A percentile compares a stretch with the other conserved stretches of the same genome.
phyloP scores from a whole-genome alignment of 805 yeast species.

The Starmerella powellii region DNA sequence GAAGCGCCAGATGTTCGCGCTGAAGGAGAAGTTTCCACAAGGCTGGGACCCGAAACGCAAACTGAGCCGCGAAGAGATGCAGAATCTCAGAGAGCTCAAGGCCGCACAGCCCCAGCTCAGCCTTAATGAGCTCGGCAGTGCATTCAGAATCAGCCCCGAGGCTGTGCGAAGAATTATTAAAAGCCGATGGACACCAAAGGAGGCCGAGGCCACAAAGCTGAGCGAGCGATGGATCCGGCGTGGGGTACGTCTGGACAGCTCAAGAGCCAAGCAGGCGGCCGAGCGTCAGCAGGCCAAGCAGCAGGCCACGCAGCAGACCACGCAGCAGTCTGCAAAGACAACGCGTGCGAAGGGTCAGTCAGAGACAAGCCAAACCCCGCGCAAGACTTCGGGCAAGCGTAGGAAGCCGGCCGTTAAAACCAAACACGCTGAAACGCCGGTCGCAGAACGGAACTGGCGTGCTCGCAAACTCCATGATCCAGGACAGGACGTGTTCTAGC shows the following conservation, averaged over 20 bases:
- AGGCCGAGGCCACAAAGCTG: conserved; percentile 37
- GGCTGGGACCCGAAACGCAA: conserved; percentile 59
- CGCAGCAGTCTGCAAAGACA: too few relatives aligned
- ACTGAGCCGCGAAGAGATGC: conserved; percentile 58
- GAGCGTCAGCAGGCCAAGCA: neutral
- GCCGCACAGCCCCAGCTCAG: conserved; percentile 45
- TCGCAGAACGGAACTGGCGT: neutral
- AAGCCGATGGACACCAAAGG: conserved; percentile 62
- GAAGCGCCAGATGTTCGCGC: conserved; percentile 54
- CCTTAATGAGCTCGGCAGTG: conserved; percentile 46
- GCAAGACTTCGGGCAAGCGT: too few relatives aligned
- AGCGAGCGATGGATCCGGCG: conserved; percentile 44
- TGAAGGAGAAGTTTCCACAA: conserved; percentile 47
- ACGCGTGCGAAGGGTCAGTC: too few relatives aligned
- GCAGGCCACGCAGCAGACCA: neutral
- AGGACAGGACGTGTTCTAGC: conserved; percentile 11
- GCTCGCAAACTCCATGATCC: conserved; percentile 4
- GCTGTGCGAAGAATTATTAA: conserved; percentile 67
- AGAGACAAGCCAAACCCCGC: too few relatives aligned
- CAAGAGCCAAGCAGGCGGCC: neutral
- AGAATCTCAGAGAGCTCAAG: conserved; percentile 47
- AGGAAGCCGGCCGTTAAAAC: neutral
- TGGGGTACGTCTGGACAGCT: conserved; percentile 30
- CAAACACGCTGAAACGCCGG: neutral
- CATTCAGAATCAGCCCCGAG: conserved; percentile 66